These are phyloP conservation scores for Fusarium floridanum DNA, from an alignment of 2,329 filamentous ascomycete species.

Conservation along the genomic window DNA sequence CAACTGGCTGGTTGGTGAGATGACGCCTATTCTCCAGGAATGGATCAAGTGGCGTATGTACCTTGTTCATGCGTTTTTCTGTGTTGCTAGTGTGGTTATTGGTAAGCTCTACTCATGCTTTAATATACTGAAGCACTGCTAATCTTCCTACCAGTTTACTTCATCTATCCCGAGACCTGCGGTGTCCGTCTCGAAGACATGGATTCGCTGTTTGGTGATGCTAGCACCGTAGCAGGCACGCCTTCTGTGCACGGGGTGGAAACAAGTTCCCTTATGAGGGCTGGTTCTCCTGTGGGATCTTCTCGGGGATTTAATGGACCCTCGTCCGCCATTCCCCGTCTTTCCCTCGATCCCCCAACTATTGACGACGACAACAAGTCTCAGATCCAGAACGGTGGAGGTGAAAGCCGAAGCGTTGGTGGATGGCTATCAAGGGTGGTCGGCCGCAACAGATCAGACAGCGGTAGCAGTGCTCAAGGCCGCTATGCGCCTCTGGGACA, in stretches of 20 bases:
- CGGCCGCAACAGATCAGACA: slow-evolving; percentile 55
- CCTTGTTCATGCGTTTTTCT: slow-evolving; percentile 96
- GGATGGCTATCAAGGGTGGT: slow-evolving; percentile 63
- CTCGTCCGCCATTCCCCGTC: slow-evolving; percentile 79
- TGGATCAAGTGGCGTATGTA: slow-evolving; percentile 95
- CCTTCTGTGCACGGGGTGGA: slow-evolving; percentile 82
- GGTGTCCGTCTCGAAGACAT: slow-evolving; percentile 97
- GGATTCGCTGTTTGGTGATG: slow-evolving; percentile 94
- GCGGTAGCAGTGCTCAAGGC: slow-evolving; percentile 56
- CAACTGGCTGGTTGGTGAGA: slow-evolving; percentile 96
- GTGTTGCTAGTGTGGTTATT: slow-evolving; percentile 92
- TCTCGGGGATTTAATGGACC: slow-evolving; percentile 72
- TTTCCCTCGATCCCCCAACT: slow-evolving; percentile 84
- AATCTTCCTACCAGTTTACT: slow-evolving; percentile 79
- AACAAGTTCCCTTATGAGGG: slow-evolving; percentile 83
- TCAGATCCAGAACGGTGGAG: slow-evolving; percentile 50
- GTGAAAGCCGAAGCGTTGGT: slow-evolving; percentile 59
- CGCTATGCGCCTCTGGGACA: slow-evolving; percentile 59
- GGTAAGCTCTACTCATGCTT: slow-evolving; percentile 70
- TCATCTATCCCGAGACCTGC: slow-evolving; percentile 96
- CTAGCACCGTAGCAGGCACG: slow-evolving; percentile 83
- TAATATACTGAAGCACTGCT: slow-evolving; percentile 33
- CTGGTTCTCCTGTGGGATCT: slow-evolving; percentile 79
- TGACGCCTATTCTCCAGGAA: slow-evolving; percentile 94
- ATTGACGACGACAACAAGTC: slow-evolving; percentile 65